Conservation (phyloP, 75 land plant genomes). For the Isoetes taiwanensis region DNA sequence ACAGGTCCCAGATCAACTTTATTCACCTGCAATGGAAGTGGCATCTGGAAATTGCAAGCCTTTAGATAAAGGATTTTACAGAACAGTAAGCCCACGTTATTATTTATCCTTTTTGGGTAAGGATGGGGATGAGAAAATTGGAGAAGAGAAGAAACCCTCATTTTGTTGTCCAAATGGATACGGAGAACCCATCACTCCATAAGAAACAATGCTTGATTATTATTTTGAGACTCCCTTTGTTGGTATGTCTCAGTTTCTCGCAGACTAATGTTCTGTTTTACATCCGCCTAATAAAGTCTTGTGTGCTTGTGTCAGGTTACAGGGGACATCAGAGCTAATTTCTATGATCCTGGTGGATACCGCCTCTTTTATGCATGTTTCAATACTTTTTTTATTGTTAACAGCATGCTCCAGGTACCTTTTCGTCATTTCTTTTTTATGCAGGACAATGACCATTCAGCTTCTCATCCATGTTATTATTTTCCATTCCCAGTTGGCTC, state of each 20-base stretch:
- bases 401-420: constrained; percentile 62
- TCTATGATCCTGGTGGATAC: constrained; percentile 50
- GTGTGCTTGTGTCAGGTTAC: too few species aligned
- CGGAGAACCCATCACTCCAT: constrained; percentile 28
- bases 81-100: constrained; percentile 40
- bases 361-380: constrained; percentile 65
- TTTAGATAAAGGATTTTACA: constrained; percentile 29
- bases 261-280: too few species aligned
- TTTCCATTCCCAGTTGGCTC: constrained; percentile 24
- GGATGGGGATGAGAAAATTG: constrained; percentile 21
- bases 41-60: constrained; percentile 30
- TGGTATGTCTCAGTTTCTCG: constrained; percentile 17
- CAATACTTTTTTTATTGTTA: constrained; percentile 49
- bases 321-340: constrained; percentile 60
- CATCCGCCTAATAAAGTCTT: too few species aligned
- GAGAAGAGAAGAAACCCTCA: constrained; percentile 25
- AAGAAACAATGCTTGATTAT: constrained; percentile 45
- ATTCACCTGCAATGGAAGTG: constrained; percentile 39
- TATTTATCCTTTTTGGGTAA: constrained; percentile 25
- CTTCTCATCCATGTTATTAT: too few species aligned
- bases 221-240: constrained; percentile 48
- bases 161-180: constrained; percentile 56
- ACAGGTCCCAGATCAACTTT: constrained; percentile 37
- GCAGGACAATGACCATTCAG: too few species aligned
- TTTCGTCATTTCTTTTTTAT: too few species aligned